These are phyloP conservation scores for Trametes meyenii DNA, from an alignment of 768 basidiomycete species.

Conservation along the genomic window DNA sequence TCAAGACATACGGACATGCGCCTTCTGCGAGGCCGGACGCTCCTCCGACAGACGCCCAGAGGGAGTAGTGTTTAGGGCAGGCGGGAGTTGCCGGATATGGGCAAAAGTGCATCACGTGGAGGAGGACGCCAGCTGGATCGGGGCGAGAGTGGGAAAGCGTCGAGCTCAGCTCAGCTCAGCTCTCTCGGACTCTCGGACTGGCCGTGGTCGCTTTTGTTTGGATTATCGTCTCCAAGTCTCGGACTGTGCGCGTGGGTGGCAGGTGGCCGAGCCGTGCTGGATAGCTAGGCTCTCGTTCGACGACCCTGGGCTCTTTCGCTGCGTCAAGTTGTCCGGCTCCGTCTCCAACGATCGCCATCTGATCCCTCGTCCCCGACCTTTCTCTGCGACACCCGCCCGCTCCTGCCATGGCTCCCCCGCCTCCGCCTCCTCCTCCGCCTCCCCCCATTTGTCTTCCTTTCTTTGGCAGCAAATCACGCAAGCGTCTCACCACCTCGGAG, in stretches of 20 bases:
- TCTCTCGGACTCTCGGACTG: no score
- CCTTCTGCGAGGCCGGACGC: neutral
- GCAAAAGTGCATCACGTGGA: conserved; percentile 3
- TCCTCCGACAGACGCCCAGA: neutral
- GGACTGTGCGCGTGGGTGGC: neutral
- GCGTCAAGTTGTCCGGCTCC: neutral
- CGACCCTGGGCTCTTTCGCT: neutral
- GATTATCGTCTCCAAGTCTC: neutral
- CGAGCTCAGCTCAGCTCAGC: no score
- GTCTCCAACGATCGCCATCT: conserved; percentile 14
- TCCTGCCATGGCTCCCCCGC: conserved; percentile 28
- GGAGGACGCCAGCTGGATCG: neutral
- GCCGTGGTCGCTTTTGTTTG: no score
- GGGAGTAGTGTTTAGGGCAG: conserved; percentile 16
- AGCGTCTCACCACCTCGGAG: conserved; percentile 31
- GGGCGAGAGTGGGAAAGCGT: neutral
- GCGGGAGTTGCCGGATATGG: neutral
- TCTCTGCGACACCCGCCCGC: conserved; percentile 28
- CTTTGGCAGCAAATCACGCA: conserved; percentile 28
- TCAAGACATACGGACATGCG: conserved; percentile 5
- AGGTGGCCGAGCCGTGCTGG: neutral
- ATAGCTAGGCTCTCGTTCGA: no score
- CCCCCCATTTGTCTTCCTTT: conserved; percentile 36
- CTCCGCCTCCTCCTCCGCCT: conserved; percentile 36
- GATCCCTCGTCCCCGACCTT: conserved; percentile 7